phyloP scores from a whole-genome alignment of 495 filamentous ascomycete genomes.

The Cenococcum geophilum region DNA sequence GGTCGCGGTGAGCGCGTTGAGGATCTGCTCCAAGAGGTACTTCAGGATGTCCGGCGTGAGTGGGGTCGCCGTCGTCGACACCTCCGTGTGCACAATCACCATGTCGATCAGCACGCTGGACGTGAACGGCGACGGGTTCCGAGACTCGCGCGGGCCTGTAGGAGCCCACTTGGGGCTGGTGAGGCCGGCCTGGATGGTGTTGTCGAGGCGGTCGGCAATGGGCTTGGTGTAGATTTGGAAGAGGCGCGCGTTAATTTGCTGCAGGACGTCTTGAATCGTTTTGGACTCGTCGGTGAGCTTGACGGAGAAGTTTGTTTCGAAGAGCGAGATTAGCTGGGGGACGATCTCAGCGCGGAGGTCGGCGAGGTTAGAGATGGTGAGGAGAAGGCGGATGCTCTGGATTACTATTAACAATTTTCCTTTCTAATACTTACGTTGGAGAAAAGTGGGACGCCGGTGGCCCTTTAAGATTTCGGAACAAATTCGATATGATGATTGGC shows the following conservation, averaged over 20 bases:
- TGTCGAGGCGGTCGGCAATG: slow-evolving; percentile 53
- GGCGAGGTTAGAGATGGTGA: slow-evolving; percentile 87
- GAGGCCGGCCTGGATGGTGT: slow-evolving; percentile 66
- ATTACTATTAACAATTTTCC: not conserved
- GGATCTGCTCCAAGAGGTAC: slow-evolving; percentile 71
- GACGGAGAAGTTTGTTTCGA: slow-evolving; percentile 83
- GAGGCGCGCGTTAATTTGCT: slow-evolving; percentile 78
- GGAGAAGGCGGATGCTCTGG: slow-evolving; percentile 49
- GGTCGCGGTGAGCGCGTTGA: slow-evolving; percentile 44
- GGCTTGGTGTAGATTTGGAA: slow-evolving; percentile 87
- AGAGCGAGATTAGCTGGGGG: slow-evolving; percentile 74
- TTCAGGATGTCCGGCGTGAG: slow-evolving; percentile 71
- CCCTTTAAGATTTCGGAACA: not conserved
- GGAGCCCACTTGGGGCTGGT: slow-evolving; percentile 65
- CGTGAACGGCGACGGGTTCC: slow-evolving; percentile 74
- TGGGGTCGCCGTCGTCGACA: slow-evolving; percentile 60
- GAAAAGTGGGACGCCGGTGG: no score
- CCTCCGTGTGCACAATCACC: slow-evolving; percentile 86
- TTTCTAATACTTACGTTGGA: not conserved
- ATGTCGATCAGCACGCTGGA: slow-evolving; percentile 76
- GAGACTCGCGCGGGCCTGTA: slow-evolving; percentile 49
- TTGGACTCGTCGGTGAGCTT: slow-evolving; percentile 87
- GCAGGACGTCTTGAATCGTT: slow-evolving; percentile 79
- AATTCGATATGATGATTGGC: not conserved
- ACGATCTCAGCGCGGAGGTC: slow-evolving; percentile 69